Evolutionary conservation across 108 stramenopile genomes (phyloP).

Genomic region (Pseudonitzschia multistriata): DNA sequence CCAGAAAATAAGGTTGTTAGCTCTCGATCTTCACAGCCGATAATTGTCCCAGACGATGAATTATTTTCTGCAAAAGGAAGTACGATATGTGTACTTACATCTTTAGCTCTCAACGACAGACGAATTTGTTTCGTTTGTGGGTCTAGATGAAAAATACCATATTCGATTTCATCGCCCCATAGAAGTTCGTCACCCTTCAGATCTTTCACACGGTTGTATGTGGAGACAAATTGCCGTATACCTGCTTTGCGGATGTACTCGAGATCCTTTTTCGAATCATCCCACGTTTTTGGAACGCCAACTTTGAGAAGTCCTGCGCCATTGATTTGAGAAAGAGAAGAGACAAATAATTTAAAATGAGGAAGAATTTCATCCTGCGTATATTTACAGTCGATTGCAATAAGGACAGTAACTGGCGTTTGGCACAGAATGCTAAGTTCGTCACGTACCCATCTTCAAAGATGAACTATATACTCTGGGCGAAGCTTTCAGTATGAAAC

Average conservation of each 20-base stretch:
- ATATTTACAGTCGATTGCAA: background rate
- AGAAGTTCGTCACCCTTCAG: constrained; percentile 90
- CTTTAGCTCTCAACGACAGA: constrained; percentile 79
- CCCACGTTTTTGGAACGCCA: constrained; percentile 93
- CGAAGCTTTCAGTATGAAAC: background rate
- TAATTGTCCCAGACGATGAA: background rate
- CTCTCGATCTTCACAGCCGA: background rate
- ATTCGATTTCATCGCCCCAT: constrained; percentile 99
- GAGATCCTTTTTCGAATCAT: constrained; percentile 81
- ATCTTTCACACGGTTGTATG: constrained; percentile 93
- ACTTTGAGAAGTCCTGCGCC: constrained; percentile 84
- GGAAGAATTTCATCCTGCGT: background rate
- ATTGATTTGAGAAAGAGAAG: constrained; percentile 1
- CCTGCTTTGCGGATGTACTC: constrained; percentile 91
- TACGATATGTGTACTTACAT: constrained; percentile 54
- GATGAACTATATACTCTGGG: constrained; percentile 18
- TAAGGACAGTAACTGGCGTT: background rate
- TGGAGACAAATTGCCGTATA: constrained; percentile 93
- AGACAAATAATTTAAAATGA: background rate
- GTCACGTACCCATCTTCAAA: constrained; percentile 40
- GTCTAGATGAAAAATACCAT: constrained; percentile 90
- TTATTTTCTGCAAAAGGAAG: background rate
- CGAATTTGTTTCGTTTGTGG: constrained; percentile 78
- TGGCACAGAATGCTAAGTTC: background rate
- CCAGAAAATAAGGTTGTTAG: background rate